A percentile compares a stretch with the other conserved stretches of the same genome.
Evolutionary conservation across 2,329 filamentous ascomycete species (phyloP).

Genomic region (Monascus ruber): DNA sequence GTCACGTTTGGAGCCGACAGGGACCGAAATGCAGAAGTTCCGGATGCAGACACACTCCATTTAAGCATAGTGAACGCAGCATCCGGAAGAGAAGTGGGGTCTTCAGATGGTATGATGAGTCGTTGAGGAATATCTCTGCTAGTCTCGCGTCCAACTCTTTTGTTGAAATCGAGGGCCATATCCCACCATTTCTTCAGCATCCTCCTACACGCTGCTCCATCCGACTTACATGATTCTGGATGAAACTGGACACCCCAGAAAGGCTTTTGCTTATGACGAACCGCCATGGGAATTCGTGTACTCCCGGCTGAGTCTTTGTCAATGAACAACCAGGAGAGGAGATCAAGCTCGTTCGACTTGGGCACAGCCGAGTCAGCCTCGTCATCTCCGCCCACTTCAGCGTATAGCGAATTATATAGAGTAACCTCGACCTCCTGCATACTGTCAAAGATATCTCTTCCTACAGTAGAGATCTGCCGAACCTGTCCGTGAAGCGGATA

Average conservation of each 20-base stretch:
- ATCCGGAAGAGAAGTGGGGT: constrained; percentile 12
- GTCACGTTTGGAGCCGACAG: constrained; percentile 12
- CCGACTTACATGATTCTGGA: constrained; percentile 77
- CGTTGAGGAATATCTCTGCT: constrained; percentile 9
- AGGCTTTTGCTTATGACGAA: constrained; percentile 55
- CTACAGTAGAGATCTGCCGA: constrained; percentile 50
- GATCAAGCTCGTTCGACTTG: constrained; percentile 26
- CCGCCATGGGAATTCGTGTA: constrained; percentile 58
- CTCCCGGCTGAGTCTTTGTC: constrained; percentile 27
- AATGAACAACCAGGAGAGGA: constrained; percentile 51
- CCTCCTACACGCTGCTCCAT: constrained; percentile 43
- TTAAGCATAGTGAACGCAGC: constrained; percentile 37
- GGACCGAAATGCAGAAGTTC: constrained; percentile 13
- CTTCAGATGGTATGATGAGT: constrained; percentile 9
- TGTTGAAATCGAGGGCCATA: constrained; percentile 52
- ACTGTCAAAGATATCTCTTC: constrained; percentile 53
- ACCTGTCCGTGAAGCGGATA: constrained; percentile 76
- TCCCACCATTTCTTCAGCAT: constrained; percentile 68
- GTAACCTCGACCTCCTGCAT: constrained; percentile 56
- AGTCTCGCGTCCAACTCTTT: constrained; percentile 14
- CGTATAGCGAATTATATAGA: constrained; percentile 59
- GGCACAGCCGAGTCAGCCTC: constrained; percentile 1
- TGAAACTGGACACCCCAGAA: constrained; percentile 88
- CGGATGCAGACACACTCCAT: constrained; percentile 21
- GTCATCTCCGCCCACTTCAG: constrained; percentile 27